Base-by-base conservation (phyloP, 2,329 filamentous ascomycete species). In the Colletotrichum melonis region DNA sequence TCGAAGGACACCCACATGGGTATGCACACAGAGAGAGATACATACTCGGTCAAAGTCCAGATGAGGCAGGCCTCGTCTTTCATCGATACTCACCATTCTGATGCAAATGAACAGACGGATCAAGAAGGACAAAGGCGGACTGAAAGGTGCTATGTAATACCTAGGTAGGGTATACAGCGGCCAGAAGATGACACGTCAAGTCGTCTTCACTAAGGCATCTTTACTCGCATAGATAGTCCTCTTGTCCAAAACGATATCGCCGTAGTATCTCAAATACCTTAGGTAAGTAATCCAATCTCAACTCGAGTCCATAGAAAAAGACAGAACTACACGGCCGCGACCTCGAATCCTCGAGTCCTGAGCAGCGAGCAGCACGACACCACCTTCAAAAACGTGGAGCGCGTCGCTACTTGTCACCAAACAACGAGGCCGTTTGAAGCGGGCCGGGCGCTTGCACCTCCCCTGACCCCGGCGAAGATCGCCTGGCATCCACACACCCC, bases 401-500 rank as follows among this genome's bases (percentile, higher is more conserved):
- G 52, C 35, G 35, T 59, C 63, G 26, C 54, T 59, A 65, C 49
- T 22, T 42, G 32, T 56, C 49, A 38, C 63, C 54, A 30, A 24
- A 56, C 35, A 66, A 19, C 22, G 35, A 67, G 54, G 63, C 54
- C 54, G 5, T 67, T 67, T 26, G 55, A 64, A 60, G 62, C 73
- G 62, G 73, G 60, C 73, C 66, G 57, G 66, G 73, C 73, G 73
- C 73, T 75, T 75, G 70, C 73, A 74, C 74, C 69, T 73, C 19
- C 22, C 56, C 38, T 57, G 30, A 64, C 62, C 67, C 58, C 35
- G 58, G 67, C 63, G 71, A 35, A 57, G 71, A 75, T 74, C 73
- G 70, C 32, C 67, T 30, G 56, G 52, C 65, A 56, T 52, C 56
- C 55, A 63, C 52, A 38, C 59, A 32, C 32, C 30, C 59, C 28